Evolutionary conservation across 495 filamentous ascomycete species (phyloP), one percentile per base, ranked within the genome.

Genomic region (Glarea lozoyensis): DNA sequence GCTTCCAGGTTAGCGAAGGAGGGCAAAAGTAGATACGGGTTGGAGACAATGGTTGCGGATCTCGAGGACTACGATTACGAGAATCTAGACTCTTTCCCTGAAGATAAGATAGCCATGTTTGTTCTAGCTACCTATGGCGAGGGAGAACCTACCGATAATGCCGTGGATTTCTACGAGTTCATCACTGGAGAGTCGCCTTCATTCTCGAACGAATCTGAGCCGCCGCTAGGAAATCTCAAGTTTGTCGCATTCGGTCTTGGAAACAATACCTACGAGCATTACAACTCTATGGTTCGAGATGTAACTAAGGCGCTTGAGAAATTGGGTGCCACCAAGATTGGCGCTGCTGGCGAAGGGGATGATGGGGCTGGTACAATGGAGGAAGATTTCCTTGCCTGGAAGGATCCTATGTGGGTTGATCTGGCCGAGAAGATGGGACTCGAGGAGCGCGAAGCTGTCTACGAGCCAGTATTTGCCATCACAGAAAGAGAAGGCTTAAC

Each of bases 311-410:
- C 82, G 24, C 65, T 99, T 34, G 65, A 73, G 50, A 88, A 85
- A 53, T 69, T 89, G 20, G 92, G 92, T 45, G 92, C 84, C 15
- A 71, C 74, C 40, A 74, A 88, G 43, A 88, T 99, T 50, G 88
- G 90, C 9, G 67, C 78, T 30, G 87, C 88, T 22, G 92, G 92
- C 57, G 92, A 97, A 67, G 92, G 92, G 55, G 92, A 99, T 54
- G 92, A 99, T 60, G 92, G 92, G 46, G 90, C 92, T 39, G 92
- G 92, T 43, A 99, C 92, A 40, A 99, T 99, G 92, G 92, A 99
- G 65, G 92, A 99, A 68, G 92, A 99, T 56, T 99, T 96, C 63
- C 68, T 99, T 58, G 85, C 92, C 47, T 99, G 92, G 92, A 99
- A 99, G 64, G 92, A 99, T 55, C 88, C 89, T 37, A 99, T 99